A percentile compares a stretch with the other conserved stretches of the same genome.
These are phyloP conservation scores for Extremus antarcticus DNA, from an alignment of 495 filamentous ascomycete genomes.

Conservation along the genomic window DNA sequence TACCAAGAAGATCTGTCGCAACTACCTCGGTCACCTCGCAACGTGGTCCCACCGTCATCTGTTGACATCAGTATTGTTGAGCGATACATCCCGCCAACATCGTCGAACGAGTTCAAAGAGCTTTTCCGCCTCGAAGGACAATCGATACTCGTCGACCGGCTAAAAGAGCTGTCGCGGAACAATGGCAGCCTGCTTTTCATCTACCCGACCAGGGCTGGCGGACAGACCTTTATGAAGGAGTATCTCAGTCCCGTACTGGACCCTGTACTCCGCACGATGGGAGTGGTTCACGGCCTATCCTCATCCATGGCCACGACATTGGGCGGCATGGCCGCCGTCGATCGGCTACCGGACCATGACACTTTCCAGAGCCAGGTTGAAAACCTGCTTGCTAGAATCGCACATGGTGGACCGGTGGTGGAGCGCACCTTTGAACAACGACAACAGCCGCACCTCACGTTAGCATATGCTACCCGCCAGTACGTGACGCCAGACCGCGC, in stretches of 20 bases:
- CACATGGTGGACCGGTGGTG: constrained; percentile 28
- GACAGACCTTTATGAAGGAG: constrained; percentile 49
- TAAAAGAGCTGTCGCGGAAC: constrained; percentile 51
- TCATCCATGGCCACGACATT: constrained; percentile 48
- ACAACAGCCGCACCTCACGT: constrained; percentile 27
- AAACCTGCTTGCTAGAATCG: constrained; percentile 34
- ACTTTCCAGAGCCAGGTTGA: constrained; percentile 41
- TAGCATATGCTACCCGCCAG: constrained; percentile 44
- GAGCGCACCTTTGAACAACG: constrained; percentile 12
- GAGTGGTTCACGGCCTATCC: constrained; percentile 51
- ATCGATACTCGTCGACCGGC: constrained; percentile 51
- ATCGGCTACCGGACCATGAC: constrained; percentile 49
- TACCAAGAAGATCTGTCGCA: constrained; percentile 36
- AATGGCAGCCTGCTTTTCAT: constrained; percentile 55
- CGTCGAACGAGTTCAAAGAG: constrained; percentile 47
- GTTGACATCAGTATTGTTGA: constrained; percentile 58
- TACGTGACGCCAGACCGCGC: constrained; percentile 44
- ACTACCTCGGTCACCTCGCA: constrained; percentile 39
- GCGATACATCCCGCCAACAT: constrained; percentile 59
- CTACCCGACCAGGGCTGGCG: constrained; percentile 57
- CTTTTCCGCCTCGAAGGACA: constrained; percentile 46
- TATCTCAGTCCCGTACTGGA: constrained; percentile 60
- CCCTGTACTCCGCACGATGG: constrained; percentile 53
- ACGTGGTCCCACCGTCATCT: constrained; percentile 53
- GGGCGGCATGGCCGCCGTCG: constrained; percentile 47